These are phyloP conservation scores for Butyriboletus loyo DNA, from an alignment of 768 basidiomycete species.

Conservation along the genomic window DNA sequence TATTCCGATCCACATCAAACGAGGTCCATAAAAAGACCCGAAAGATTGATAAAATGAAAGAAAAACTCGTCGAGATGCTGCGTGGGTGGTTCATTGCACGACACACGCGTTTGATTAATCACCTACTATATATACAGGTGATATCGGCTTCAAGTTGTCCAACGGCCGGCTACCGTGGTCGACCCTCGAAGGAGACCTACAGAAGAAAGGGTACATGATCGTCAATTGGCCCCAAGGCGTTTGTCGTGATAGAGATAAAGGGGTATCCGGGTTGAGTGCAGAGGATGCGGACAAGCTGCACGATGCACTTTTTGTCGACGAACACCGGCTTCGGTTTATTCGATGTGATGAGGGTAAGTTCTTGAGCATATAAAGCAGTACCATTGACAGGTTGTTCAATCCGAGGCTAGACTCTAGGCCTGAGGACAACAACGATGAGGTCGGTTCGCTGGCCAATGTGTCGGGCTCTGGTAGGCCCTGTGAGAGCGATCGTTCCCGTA, in stretches of 20 bases:
- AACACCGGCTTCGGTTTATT: background rate
- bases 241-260: conserved; percentile 2
- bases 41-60: conserved; percentile 4
- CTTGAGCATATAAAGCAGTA: no score
- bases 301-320: conserved; percentile 3
- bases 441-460: no score
- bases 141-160: conserved; percentile 3
- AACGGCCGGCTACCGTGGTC: conserved; percentile 9
- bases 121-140: background rate
- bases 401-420: background rate
- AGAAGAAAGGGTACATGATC: conserved; percentile 3
- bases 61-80: conserved; percentile 4
- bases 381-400: background rate
- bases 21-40: background rate
- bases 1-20: background rate
- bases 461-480: background rate
- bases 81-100: background rate
- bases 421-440: background rate
- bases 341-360: background rate
- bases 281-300: conserved; percentile 9
- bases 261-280: background rate
- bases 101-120: accelerated
- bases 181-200: conserved; percentile 6
- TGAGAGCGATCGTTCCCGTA: background rate
- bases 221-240: conserved; percentile 6